A percentile compares a stretch with the other conserved stretches of the same genome.
phyloP scores from a whole-genome alignment of 371 early-diverging fungal genomes.

The Syncephalastrum sp. region DNA sequence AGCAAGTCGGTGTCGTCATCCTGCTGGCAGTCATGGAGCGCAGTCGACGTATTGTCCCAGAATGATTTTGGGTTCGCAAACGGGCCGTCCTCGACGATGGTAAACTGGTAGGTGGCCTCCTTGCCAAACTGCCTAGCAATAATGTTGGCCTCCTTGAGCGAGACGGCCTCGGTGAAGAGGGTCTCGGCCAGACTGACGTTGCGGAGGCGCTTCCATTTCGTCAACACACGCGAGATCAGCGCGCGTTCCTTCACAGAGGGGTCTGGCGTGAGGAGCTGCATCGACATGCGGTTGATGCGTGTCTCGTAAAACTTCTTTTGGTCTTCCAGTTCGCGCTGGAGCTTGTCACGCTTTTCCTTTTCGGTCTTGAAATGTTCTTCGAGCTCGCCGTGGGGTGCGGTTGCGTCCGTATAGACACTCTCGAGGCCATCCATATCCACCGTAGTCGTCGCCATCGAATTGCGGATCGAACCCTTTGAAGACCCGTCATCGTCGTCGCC shows the following conservation, averaged over 20 bases:
- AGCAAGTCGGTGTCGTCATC: conserved; percentile 12
- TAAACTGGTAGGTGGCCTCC: conserved; percentile 79
- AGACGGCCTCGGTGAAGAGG: conserved; percentile 65
- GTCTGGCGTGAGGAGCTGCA: conserved; percentile 63
- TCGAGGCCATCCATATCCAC: conserved; percentile 40
- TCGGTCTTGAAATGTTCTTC: conserved; percentile 54
- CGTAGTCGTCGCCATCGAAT: conserved; percentile 14
- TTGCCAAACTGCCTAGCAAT: conserved; percentile 79
- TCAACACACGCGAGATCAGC: neutral
- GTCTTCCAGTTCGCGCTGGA: conserved; percentile 45
- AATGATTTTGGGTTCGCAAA: conserved; percentile 53
- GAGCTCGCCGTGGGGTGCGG: conserved; percentile 25
- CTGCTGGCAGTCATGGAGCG: conserved; percentile 56
- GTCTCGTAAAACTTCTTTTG: conserved; percentile 61
- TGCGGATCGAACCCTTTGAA: conserved; percentile 4
- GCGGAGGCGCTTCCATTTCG: conserved; percentile 64
- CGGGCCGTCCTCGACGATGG: conserved; percentile 60
- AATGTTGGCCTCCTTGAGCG: conserved; percentile 87
- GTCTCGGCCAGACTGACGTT: conserved; percentile 73
- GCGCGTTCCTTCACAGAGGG: conserved; percentile 10
- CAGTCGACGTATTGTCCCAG: conserved; percentile 60
- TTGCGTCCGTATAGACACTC: conserved; percentile 39
- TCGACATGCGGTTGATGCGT: conserved; percentile 57
- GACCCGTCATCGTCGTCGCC: conserved; percentile 13
- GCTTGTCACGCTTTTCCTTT: conserved; percentile 58